phyloP scores from a whole-genome alignment of 768 basidiomycete species.

The Brasilioporus rufonigricans region DNA sequence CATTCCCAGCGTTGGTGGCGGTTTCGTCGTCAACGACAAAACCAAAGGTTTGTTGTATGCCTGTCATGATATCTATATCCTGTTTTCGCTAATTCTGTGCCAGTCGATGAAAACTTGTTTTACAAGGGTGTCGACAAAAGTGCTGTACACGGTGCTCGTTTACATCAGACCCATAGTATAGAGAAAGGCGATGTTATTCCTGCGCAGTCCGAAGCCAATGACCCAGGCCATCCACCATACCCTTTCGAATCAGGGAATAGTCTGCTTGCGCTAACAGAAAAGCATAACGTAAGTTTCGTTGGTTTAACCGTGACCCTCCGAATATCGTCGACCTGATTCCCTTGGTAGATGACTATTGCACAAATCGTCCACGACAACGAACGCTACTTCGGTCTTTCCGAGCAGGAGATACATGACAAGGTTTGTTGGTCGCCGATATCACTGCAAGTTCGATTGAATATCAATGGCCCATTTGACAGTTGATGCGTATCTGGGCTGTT shows the following conservation, averaged over 20 bases:
- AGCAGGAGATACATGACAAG: constrained; percentile 73
- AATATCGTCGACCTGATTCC: constrained; percentile 6
- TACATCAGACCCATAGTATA: constrained; percentile 59
- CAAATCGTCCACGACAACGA: constrained; percentile 95
- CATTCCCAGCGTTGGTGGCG: constrained; percentile 71
- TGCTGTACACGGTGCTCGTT: constrained; percentile 73
- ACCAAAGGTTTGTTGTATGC: constrained; percentile 61
- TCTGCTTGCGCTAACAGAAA: constrained; percentile 70
- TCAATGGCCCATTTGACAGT: constrained; percentile 23
- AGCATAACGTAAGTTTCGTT: constrained; percentile 67
- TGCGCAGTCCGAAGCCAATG: constrained; percentile 12
- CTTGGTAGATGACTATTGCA: constrained; percentile 79
- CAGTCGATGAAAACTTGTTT: constrained; percentile 91
- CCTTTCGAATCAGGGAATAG: constrained; percentile 78
- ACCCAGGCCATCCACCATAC: constrained; percentile 69
- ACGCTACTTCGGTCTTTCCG: constrained; percentile 71
- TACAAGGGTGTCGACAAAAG: constrained; percentile 90
- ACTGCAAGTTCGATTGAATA: not conserved
- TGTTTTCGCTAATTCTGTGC: constrained; percentile 1
- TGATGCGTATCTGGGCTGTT: constrained; percentile 82
- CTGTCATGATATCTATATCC: not conserved
- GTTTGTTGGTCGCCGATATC: constrained; percentile 32
- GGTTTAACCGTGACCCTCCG: not conserved
- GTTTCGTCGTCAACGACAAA: constrained; percentile 93
- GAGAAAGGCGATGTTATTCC: constrained; percentile 25